Evolutionary conservation across 192 early-diverging fungal species (phyloP).

Genomic region (Backusella macrospora): DNA sequence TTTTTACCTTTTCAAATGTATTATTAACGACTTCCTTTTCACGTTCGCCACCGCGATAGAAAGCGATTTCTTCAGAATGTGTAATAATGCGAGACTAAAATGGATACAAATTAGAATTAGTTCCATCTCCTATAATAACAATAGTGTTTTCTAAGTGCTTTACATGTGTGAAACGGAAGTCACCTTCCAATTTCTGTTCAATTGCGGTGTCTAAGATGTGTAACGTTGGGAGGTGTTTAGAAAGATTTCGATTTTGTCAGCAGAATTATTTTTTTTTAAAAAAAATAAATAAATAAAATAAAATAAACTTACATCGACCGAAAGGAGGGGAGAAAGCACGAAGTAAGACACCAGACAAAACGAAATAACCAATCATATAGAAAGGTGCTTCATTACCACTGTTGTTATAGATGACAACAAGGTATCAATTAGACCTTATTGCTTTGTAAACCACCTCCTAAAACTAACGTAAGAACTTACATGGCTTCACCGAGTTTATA

Average conservation of each 20-base stretch:
- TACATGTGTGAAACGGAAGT: constrained; percentile 80
- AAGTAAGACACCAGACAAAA: constrained; percentile 65
- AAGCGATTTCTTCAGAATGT: constrained; percentile 83
- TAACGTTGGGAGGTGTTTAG: background rate
- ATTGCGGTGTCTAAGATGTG: constrained; percentile 61
- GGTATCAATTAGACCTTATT: background rate
- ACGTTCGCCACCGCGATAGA: constrained; percentile 69
- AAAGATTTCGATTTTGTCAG: background rate
- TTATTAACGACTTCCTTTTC: constrained; percentile 70
- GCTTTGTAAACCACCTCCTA: background rate
- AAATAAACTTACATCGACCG: constrained; percentile 59
- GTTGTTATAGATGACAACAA: constrained; percentile 1
- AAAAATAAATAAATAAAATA: background rate
- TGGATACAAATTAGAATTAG: background rate
- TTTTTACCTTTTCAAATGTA: constrained; percentile 61
- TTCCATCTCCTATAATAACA: background rate
- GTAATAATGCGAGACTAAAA: constrained; percentile 73
- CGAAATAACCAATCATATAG: constrained; percentile 63
- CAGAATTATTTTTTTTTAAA: constrained; percentile 4
- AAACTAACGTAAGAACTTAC: constrained; percentile 35
- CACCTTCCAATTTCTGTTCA: constrained; percentile 79
- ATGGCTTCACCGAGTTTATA: constrained; percentile 71
- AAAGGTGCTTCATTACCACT: constrained; percentile 57
- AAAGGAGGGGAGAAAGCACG: constrained; percentile 80
- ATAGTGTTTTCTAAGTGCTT: background rate